Evolutionary conservation across 2,329 filamentous ascomycete species (phyloP).

Genomic region (Ophiostoma himal-ulmi): DNA sequence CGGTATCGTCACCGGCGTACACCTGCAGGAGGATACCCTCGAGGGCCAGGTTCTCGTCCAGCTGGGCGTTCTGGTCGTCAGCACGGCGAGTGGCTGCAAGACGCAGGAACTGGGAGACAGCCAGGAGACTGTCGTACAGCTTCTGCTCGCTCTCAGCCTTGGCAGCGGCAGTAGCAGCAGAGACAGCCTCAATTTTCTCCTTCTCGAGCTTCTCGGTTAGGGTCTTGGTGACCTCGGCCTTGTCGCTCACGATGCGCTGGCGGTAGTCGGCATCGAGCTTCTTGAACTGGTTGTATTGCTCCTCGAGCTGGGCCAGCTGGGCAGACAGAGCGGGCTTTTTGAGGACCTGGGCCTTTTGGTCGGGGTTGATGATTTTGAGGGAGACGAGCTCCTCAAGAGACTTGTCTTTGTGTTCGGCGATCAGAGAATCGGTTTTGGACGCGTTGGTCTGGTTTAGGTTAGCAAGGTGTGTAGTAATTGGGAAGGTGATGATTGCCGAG

Average conservation of each 20-base stretch:
- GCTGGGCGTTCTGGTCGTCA: slow-evolving; percentile 58
- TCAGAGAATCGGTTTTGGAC: slow-evolving; percentile 63
- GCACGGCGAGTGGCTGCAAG: slow-evolving; percentile 69
- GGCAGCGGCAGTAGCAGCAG: slow-evolving; percentile 51
- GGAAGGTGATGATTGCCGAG: neutral
- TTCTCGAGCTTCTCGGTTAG: slow-evolving; percentile 48
- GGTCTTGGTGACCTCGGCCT: slow-evolving; percentile 55
- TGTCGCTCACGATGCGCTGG: slow-evolving; percentile 51
- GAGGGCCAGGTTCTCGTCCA: slow-evolving; percentile 72
- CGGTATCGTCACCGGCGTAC: slow-evolving; percentile 70
- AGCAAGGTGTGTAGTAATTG: neutral
- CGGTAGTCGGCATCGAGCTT: slow-evolving; percentile 70
- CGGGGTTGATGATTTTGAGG: slow-evolving; percentile 68
- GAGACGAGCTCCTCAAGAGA: slow-evolving; percentile 67
- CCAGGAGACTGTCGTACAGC: slow-evolving; percentile 60
- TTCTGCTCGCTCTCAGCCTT: slow-evolving; percentile 49
- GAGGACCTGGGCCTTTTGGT: slow-evolving; percentile 69
- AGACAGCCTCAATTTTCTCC: slow-evolving; percentile 43
- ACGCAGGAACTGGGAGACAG: slow-evolving; percentile 72
- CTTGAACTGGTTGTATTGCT: slow-evolving; percentile 67
- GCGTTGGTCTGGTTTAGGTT: slow-evolving; percentile 52
- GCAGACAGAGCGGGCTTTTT: slow-evolving; percentile 70
- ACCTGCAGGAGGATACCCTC: slow-evolving; percentile 74
- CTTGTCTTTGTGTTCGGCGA: slow-evolving; percentile 63
- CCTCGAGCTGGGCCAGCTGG: slow-evolving; percentile 64